Evolutionary conservation across 768 basidiomycete genomes (phyloP), one percentile per base, ranked within the genome.

Genomic region (Dacryopinax spathularia): DNA sequence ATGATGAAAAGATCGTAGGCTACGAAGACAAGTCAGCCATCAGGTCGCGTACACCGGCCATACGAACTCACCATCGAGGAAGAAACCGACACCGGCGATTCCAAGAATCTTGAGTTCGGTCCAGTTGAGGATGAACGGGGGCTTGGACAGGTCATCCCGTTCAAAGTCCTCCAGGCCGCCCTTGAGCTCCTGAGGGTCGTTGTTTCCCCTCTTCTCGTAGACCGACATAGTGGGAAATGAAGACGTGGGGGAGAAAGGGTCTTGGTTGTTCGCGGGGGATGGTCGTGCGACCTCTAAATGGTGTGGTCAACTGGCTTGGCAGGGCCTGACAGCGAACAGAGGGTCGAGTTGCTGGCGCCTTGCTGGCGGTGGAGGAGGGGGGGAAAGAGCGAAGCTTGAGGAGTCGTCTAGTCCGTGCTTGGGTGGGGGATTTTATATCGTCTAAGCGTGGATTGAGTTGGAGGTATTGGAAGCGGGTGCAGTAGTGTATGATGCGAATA

Each of bases 81-180:
- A 86, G 72, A 86, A 86, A 6, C 85, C 85, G 60, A 85, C 83
- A 7, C 84, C 85, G 61, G 84, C 78, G 64, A 86, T 84, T 35
- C 80, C 77, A 31, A 86, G 73, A 37, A 87, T 70, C 72, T 86
- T 86, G 61, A 84, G 36, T 71, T 86, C 84, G 6, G 81, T 70
- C 16, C 64, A 65, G 1, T 75, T 77, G 31, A 82, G 73, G 27
- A 73, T 22, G 66, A 71, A 82, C 0, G 80, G 75, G 6, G 76
- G 76, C 18, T 71, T 70, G 31, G 67, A 68, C 33, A 72, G 70
- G 1, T 67, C 70, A 31, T 72, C 72, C 34, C 68, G 64, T 65
- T 77, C 74, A 67, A 70, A 72, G 37, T 76, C 75, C 62, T 75
- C 48, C 25, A 56, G 48, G 6, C 48, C 48, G 48, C 48, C 48